Evolutionary conservation across 2,329 filamentous ascomycete genomes (phyloP).

Genomic region (Allantophomopsis cytisporea): DNA sequence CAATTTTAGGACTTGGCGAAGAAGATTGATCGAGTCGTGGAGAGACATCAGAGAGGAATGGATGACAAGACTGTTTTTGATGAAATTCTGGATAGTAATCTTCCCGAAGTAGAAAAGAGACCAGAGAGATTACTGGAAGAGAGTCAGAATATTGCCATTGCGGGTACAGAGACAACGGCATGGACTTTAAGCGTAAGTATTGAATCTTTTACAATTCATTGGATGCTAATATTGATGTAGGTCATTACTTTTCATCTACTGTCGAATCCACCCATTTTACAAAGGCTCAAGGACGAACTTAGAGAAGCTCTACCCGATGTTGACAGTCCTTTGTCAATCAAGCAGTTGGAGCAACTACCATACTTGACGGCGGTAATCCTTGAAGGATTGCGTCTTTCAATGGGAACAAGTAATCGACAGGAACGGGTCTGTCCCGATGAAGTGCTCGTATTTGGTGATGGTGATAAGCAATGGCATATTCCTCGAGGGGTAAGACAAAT

Average conservation of each 20-base stretch:
- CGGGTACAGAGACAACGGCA: slow-evolving; percentile 20
- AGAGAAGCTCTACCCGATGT: slow-evolving; percentile 16
- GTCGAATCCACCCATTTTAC: slow-evolving; percentile 14
- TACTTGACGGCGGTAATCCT: slow-evolving; percentile 17
- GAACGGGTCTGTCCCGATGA: slow-evolving; percentile 13
- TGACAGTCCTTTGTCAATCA: slow-evolving; percentile 14
- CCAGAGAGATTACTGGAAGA: slow-evolving; percentile 16
- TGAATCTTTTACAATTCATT: too few species aligned
- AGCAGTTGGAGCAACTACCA: slow-evolving; percentile 19
- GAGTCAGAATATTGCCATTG: slow-evolving; percentile 10
- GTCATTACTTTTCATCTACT: slow-evolving; percentile 18
- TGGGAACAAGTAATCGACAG: slow-evolving; percentile 16
- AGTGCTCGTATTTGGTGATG: slow-evolving; percentile 7
- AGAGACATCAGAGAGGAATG: not conserved
- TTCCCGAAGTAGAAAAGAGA: slow-evolving; percentile 18
- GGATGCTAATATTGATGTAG: not conserved
- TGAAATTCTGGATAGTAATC: slow-evolving; percentile 5
- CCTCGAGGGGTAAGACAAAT: slow-evolving; percentile 12
- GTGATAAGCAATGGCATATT: slow-evolving; percentile 7
- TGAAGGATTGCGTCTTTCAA: slow-evolving; percentile 19
- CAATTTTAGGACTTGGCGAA: not conserved
- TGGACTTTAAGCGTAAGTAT: slow-evolving; percentile 17
- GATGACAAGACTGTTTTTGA: slow-evolving; percentile 4
- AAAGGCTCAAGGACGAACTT: slow-evolving; percentile 15
- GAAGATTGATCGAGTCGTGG: not conserved